Percentiles rank a stretch among this genome's conserved stretches.
These are phyloP conservation scores for Sclerotiophoma versabilis DNA, from an alignment of 2,329 filamentous ascomycete species.

Conservation along the genomic window DNA sequence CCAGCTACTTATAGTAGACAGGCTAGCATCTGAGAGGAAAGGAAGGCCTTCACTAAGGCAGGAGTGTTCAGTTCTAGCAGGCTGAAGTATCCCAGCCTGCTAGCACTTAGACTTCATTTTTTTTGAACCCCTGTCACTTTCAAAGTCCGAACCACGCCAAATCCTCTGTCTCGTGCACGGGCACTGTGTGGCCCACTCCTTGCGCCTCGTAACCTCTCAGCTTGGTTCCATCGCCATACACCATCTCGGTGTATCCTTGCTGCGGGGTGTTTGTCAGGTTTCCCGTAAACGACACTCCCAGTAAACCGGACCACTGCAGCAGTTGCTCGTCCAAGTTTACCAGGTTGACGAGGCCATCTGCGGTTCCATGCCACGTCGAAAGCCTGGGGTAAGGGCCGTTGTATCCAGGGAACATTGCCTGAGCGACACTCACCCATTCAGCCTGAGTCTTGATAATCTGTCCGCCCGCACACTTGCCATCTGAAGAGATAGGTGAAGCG, in stretches of 20 bases:
- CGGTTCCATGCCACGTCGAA: slow-evolving; percentile 48
- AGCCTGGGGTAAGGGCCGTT: slow-evolving; percentile 45
- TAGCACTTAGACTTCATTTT: background rate
- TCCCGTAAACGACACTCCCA: slow-evolving; percentile 23
- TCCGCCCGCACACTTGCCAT: slow-evolving; percentile 32
- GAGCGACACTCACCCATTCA: slow-evolving; percentile 45
- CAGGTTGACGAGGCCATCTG: slow-evolving; percentile 41
- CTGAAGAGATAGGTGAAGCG: slow-evolving; percentile 23
- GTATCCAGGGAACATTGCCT: slow-evolving; percentile 48
- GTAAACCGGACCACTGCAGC: slow-evolving; percentile 40
- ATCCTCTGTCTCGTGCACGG: slow-evolving; percentile 15
- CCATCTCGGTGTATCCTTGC: slow-evolving; percentile 34
- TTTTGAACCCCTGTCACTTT: background rate
- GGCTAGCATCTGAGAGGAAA: too few relatives aligned
- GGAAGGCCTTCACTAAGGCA: too few relatives aligned
- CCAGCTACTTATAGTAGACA: too few relatives aligned
- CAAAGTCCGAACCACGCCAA: slow-evolving; percentile 13
- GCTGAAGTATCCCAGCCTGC: background rate
- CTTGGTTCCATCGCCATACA: slow-evolving; percentile 38
- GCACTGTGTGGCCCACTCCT: slow-evolving; percentile 38
- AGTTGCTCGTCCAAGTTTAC: slow-evolving; percentile 37
- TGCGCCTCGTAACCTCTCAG: slow-evolving; percentile 32
- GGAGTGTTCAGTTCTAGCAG: background rate
- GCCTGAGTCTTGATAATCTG: slow-evolving; percentile 24
- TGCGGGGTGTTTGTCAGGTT: slow-evolving; percentile 32